phyloP scores from a whole-genome alignment of 805 yeast genomes.

The Starmerella lactis-condensi region DNA sequence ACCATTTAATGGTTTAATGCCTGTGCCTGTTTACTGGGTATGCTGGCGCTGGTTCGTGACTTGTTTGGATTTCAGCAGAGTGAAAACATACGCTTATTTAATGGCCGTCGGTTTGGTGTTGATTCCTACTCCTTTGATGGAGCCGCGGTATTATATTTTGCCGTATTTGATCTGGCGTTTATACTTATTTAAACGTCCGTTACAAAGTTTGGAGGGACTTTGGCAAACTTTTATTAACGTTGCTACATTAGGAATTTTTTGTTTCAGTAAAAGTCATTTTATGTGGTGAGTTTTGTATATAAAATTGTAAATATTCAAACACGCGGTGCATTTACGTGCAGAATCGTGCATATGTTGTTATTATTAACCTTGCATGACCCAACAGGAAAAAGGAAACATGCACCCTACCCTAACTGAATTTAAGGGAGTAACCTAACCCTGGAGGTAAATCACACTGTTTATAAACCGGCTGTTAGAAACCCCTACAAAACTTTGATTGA shows the following conservation, averaged over 20 bases:
- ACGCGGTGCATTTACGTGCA: too few species aligned
- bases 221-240: slow-evolving; percentile 46
- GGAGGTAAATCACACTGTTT: too few species aligned
- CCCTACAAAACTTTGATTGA: too few species aligned
- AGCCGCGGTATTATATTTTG: slow-evolving; percentile 77
- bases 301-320: background rate
- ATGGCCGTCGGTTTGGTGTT: slow-evolving; percentile 41
- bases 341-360: too few species aligned
- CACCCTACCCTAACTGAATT: too few species aligned
- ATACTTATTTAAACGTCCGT: slow-evolving; percentile 23
- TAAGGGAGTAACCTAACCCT: too few species aligned
- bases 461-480: too few species aligned
- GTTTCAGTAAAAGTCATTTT: slow-evolving; percentile 49
- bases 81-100: slow-evolving; percentile 27
- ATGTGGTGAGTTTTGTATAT: slow-evolving; percentile 45
- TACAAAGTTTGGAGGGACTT: slow-evolving; percentile 33
- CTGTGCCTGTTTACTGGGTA: slow-evolving; percentile 59
- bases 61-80: slow-evolving; percentile 14
- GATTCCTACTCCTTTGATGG: slow-evolving; percentile 80
- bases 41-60: slow-evolving; percentile 23
- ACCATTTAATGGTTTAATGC: slow-evolving; percentile 19
- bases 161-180: slow-evolving; percentile 66
- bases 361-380: too few species aligned
- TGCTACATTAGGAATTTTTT: slow-evolving; percentile 36
- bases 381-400: too few species aligned